Base-by-base conservation (phyloP, 805 yeast species). In the Pichia californica region DNA sequence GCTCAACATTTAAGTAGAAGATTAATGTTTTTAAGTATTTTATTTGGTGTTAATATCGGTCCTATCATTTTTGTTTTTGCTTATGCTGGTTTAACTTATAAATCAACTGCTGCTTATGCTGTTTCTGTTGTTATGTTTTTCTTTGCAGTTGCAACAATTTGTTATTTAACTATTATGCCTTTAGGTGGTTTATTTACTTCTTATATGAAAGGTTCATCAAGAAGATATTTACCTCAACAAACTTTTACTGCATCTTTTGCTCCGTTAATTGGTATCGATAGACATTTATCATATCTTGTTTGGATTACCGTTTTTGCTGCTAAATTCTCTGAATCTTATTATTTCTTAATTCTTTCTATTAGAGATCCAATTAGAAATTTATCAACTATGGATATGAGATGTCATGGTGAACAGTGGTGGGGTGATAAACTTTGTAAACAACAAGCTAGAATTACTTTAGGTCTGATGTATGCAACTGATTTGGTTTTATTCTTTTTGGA, bases 1-100 rank as follows among this genome's bases (percentile, higher is more conserved):
- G 97, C 98, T 64, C 98, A 91, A 70, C 96, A 86, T 64, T 76
- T 93, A 61, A 70, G 88, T 31, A 87, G 96, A 69, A 83, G 99
- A 63, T 73, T 93, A 57, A 61, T 81, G 72, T 83, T 89, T 62
- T 67, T 91, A 62, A 53, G 82, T 43, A 52, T 77, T 41, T 77
- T 88, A 53, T 71, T 88, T 45, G 72, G 70, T 42, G 57, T 81
- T 50, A 93, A 91, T 67, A 71, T 91, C 60, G 94, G 82, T 54
- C 95, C 98, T 31, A 79, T 87, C 27, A 79, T 87, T 44, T 93
- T 86, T 60, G 81, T 89, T 31, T 87, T 88, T 65, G 82, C 82
- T 52, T 85, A 83, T 69, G 84, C 88, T 49, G 84, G 86, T 47
- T 63, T 81, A 50, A 71, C 77, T 23, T 71, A 74, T 38, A 64